phyloP scores from a whole-genome alignment of 192 early-diverging fungal species.

The Entophlyctis helioformis region DNA sequence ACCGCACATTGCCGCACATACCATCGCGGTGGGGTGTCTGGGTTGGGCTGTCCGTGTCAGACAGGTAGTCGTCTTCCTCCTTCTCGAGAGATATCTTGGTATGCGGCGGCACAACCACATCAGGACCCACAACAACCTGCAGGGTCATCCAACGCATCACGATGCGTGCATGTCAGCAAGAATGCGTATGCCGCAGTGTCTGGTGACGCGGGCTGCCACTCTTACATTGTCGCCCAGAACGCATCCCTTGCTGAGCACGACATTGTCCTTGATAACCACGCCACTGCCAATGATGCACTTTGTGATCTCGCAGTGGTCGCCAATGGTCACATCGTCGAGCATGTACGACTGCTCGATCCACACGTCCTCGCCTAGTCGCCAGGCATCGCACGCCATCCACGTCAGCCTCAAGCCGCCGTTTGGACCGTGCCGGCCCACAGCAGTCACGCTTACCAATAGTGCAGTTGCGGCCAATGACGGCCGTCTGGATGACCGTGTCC shows the following conservation, averaged over 20 bases:
- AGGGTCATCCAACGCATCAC: too few relatives aligned
- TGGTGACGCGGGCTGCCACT: slow-evolving; percentile 4
- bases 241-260: slow-evolving; percentile 59
- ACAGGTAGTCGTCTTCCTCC: slow-evolving; percentile 24
- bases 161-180: too few relatives aligned
- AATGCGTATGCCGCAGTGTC: background rate
- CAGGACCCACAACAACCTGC: slow-evolving; percentile 61
- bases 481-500: slow-evolving; percentile 54
- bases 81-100: slow-evolving; percentile 45
- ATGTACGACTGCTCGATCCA: slow-evolving; percentile 72
- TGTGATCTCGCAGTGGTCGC: slow-evolving; percentile 50
- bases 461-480: slow-evolving; percentile 77
- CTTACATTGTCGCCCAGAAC: slow-evolving; percentile 53
- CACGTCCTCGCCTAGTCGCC: slow-evolving; percentile 47
- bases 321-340: slow-evolving; percentile 67
- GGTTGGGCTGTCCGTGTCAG: too few relatives aligned
- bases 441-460: slow-evolving; percentile 31
- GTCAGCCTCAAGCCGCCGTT: background rate
- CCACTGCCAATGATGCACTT: slow-evolving; percentile 65
- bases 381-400: background rate
- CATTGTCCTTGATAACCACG: slow-evolving; percentile 53
- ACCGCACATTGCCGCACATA: too few relatives aligned
- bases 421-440: background rate
- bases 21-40: too few relatives aligned
- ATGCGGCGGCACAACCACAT: slow-evolving; percentile 50